Evolutionary conservation across 2,329 filamentous ascomycete species (phyloP).

Genomic region (Aspergillus intermedius): DNA sequence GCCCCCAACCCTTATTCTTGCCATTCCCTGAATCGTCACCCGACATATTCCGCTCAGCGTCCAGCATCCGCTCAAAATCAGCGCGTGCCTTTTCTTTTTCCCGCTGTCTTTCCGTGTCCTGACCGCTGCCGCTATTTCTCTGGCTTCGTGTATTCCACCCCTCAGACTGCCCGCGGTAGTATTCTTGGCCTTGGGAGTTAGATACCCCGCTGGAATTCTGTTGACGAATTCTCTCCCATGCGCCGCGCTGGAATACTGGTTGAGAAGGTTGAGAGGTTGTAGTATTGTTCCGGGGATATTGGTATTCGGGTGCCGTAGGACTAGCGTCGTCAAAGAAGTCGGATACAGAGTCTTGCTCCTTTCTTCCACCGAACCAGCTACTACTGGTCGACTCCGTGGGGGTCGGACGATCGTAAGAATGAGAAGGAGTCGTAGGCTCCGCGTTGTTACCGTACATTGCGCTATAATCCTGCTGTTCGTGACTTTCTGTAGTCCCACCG

Average conservation of each 20-base stretch:
- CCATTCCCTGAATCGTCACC: conserved; percentile 10
- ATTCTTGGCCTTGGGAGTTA: conserved; percentile 1
- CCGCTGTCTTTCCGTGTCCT: conserved; percentile 16
- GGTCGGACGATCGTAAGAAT: too few relatives aligned
- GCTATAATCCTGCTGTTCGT: conserved; percentile 1
- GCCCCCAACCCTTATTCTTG: conserved; percentile 10
- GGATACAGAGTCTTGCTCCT: conserved; percentile 6
- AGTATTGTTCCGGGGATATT: conserved; percentile 8
- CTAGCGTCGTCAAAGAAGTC: conserved; percentile 34
- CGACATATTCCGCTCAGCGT: conserved; percentile 30
- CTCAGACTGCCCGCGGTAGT: neutral
- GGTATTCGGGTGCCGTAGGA: conserved; percentile 29
- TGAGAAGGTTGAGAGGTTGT: neutral
- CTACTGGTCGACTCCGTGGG: neutral
- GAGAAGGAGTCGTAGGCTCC: neutral
- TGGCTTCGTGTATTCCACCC: conserved; percentile 1
- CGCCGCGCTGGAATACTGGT: conserved; percentile 17
- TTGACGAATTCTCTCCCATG: conserved; percentile 34
- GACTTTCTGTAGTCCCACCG: conserved; percentile 1
- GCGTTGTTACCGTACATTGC: neutral
- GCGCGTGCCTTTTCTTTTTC: conserved; percentile 36
- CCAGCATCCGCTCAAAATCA: conserved; percentile 40
- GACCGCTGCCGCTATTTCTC: neutral
- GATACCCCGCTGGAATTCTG: conserved; percentile 13
- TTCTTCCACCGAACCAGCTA: neutral